Conservation (phyloP, 768 basidiomycete species). For the Cubamyces sp. region DNA sequence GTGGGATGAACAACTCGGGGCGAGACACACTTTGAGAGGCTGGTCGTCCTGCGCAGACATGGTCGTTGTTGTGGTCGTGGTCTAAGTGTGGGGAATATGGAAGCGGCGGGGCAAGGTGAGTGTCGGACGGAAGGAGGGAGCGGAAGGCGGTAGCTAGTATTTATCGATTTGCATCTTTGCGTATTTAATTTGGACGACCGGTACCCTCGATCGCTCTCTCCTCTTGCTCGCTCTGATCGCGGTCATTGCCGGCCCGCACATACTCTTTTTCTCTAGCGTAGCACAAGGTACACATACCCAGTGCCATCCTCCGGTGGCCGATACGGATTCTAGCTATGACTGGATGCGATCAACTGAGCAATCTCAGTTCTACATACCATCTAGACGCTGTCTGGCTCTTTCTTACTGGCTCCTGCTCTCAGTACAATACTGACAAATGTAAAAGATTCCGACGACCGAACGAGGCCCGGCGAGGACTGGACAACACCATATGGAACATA, state of each 20-base stretch:
- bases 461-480: slow-evolving; percentile 6
- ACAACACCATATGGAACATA: background rate
- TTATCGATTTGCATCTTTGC: slow-evolving; percentile 14
- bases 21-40: slow-evolving; percentile 26
- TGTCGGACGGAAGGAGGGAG: slow-evolving; percentile 14
- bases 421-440: background rate
- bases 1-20: background rate
- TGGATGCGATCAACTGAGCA: too few species aligned
- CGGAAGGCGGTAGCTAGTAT: slow-evolving; percentile 3
- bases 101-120: background rate
- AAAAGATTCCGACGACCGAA: background rate
- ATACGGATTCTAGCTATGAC: too few species aligned
- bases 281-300: too few species aligned
- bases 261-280: background rate
- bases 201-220: slow-evolving; percentile 4
- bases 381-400: too few species aligned
- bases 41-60: slow-evolving; percentile 23
- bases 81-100: background rate
- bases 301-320: too few species aligned
- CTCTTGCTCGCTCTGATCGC: background rate
- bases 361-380: too few species aligned
- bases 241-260: slow-evolving; percentile 4
- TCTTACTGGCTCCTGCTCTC: background rate
- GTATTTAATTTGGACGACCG: background rate
- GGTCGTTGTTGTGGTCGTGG: background rate